Percentiles rank a stretch among this genome's conserved stretches.
These are phyloP conservation scores for Suhomyces faveliae DNA, from an alignment of 805 yeast species.

Conservation along the genomic window DNA sequence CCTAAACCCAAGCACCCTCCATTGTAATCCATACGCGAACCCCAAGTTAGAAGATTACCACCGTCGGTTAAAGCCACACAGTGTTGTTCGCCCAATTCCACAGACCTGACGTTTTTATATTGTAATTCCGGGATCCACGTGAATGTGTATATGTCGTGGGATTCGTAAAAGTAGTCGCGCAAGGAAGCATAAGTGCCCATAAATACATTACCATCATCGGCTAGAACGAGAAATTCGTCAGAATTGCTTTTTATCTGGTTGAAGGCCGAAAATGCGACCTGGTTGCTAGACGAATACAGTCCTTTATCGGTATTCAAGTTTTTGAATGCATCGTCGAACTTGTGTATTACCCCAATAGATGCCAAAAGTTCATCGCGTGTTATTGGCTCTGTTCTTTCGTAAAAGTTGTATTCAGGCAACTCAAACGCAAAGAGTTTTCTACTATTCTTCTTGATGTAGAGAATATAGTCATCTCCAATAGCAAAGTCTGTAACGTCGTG, in stretches of 20 bases:
- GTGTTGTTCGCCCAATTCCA: conserved; percentile 75
- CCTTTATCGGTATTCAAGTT: conserved; percentile 15
- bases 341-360: conserved; percentile 15
- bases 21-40: conserved; percentile 56
- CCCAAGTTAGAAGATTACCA: conserved; percentile 67
- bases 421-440: conserved; percentile 43
- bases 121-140: conserved; percentile 42
- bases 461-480: conserved; percentile 51
- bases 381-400: conserved; percentile 4
- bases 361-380: conserved; percentile 9
- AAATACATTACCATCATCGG: conserved; percentile 48
- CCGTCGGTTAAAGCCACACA: conserved; percentile 55
- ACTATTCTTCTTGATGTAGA: conserved; percentile 43
- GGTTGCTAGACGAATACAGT: too few species aligned
- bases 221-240: conserved; percentile 53
- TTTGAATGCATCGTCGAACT: conserved; percentile 32
- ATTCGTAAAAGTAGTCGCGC: conserved; percentile 8
- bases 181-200: conserved; percentile 31
- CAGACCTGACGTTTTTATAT: conserved; percentile 47
- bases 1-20: conserved; percentile 78
- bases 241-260: conserved; percentile 55
- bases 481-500: conserved; percentile 50
- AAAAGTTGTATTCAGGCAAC: conserved; percentile 18
- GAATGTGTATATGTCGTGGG: conserved; percentile 21
- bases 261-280: conserved; percentile 35